Base-by-base conservation (phyloP, 345 rosid species). In the Salix koriyanagi region DNA sequence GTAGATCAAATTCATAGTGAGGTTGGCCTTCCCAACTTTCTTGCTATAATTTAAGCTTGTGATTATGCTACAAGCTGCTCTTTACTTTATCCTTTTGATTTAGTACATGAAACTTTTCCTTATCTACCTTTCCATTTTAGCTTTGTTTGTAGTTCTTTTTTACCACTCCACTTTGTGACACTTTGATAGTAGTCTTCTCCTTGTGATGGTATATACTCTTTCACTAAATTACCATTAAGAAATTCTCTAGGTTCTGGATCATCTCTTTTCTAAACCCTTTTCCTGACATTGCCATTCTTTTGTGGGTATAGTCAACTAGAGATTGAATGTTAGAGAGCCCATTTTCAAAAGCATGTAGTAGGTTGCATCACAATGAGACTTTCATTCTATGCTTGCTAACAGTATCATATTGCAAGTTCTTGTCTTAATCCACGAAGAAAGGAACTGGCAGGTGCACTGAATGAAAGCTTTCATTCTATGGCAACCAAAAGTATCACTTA, bases 1-100 rank as follows among this genome's bases (percentile, higher is more conserved):
- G 88, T 96, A 28, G 86, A 86, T 69, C 93, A 87, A 82, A 91
- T 96, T 46, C 99, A 96, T 83, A 84, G 84, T 2, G 95, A 96
- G 97, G 99, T 96, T 79, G 71, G 90, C 41, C 67, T 77, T 78
- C 74, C 54, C 74, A 34, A 71, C 67, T 73, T 82, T 23, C 65
- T 42, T 71, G 23, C 67, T 67, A 23, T 58, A 32, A 36, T 60
- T 6, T 41, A n/a, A 48, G 46, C 61, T 65, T 65, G 10, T 37
- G 18, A 71, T 37, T 44, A 14, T 65, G 67, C 11, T 46, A 16
- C 34, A 26, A 26, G 67, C 67, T 78, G 71, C 80, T 26, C 9
- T 28, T 36, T 15, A 15, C 21, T 11, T 1, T 36, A 8, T 52
- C 14, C 52, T 23, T 23, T 12, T 58, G 12, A 23, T 58, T 58